Percentiles rank a stretch among this genome's conserved stretches.
Conservation (phyloP, 1,284 basidiomycete genomes). For the Rhodotorula mucilaginosa region DNA sequence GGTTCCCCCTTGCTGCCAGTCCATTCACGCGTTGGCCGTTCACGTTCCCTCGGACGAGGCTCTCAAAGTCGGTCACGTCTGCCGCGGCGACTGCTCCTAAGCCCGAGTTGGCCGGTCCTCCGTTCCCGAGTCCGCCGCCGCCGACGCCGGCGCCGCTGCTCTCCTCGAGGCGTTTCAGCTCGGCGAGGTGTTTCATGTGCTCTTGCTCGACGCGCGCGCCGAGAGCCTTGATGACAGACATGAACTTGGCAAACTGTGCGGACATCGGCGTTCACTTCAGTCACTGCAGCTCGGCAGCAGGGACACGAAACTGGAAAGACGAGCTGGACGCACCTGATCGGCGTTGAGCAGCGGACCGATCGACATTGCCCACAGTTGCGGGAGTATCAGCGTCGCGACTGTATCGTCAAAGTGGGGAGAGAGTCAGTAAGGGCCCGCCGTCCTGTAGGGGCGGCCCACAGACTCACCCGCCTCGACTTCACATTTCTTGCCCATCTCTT, state of each 20-base stretch:
- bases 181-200: constrained; percentile 75
- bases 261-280: not conserved
- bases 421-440: too few relatives aligned
- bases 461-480: constrained; percentile 73
- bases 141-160: constrained; percentile 44
- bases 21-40: constrained; percentile 20
- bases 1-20: constrained; percentile 21
- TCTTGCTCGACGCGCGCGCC: constrained; percentile 80
- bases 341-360: constrained; percentile 90
- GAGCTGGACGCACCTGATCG: constrained; percentile 47
- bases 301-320: not conserved
- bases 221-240: constrained; percentile 51
- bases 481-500: constrained; percentile 93
- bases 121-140: not conserved
- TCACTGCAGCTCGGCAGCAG: too few relatives aligned
- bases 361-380: constrained; percentile 93
- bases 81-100: constrained; percentile 14
- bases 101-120: constrained; percentile 51
- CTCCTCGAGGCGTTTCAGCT: constrained; percentile 77
- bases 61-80: constrained; percentile 45
- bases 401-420: not conserved
- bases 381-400: constrained; percentile 83
- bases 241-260: constrained; percentile 64
- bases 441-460: too few relatives aligned
- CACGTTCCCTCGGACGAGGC: constrained; percentile 40